Conservation (phyloP, 306 rosid genomes). For the Canavalia gladiata region DNA sequence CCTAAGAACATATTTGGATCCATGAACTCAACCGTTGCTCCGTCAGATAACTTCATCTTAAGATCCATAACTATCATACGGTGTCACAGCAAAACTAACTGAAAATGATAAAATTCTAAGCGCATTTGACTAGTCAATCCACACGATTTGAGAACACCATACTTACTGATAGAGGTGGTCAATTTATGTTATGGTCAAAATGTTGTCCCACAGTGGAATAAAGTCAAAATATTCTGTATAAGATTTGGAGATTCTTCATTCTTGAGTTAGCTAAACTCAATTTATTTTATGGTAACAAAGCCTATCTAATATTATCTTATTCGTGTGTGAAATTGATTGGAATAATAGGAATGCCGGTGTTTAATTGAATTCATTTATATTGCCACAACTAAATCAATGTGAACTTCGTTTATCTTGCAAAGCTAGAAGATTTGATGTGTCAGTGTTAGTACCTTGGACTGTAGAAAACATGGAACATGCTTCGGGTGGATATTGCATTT, state of each 20-base stretch:
- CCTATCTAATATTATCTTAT: not conserved
- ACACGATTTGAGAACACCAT: no score
- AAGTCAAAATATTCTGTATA: no score
- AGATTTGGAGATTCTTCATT: no score
- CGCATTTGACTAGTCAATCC: no score
- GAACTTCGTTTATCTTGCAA: slow-evolving; percentile 20
- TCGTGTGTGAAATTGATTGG: not conserved
- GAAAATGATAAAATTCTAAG: no score
- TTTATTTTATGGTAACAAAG: no score
- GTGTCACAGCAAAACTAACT: no score
- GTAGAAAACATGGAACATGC: slow-evolving; percentile 91
- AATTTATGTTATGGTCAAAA: no score
- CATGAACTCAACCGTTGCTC: not conserved
- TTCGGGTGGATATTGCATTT: slow-evolving; percentile 84
- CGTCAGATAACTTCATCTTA: not conserved
- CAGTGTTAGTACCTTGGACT: slow-evolving; percentile 82
- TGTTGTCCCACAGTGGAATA: no score
- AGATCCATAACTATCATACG: not conserved
- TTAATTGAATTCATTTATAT: slow-evolving; percentile 15
- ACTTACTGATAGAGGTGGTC: no score
- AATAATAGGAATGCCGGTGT: not conserved
- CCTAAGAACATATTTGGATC: not conserved
- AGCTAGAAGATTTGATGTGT: slow-evolving; percentile 26
- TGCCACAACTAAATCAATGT: slow-evolving; percentile 1
- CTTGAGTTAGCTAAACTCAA: no score